Percentiles rank a stretch among this genome's conserved stretches.
phyloP scores from a whole-genome alignment of 371 early-diverging fungal species.

The Dinochytrium kinnereticum region DNA sequence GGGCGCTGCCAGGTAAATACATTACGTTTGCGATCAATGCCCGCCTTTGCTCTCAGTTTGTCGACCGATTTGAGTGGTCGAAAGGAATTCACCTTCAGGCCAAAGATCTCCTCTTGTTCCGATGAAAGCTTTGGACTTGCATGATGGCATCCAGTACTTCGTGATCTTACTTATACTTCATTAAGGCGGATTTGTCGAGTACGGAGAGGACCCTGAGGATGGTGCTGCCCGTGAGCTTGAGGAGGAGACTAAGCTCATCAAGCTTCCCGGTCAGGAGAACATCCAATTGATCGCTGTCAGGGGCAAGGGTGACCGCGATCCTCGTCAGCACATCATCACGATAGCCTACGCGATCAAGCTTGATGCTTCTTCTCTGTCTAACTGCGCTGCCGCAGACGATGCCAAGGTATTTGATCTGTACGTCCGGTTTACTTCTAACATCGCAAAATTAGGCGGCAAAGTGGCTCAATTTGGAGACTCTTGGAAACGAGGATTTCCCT shows the following conservation, averaged over 20 bases:
- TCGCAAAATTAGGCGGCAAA: constrained; percentile 8
- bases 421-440: neutral
- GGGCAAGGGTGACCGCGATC: constrained; percentile 31
- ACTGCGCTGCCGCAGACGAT: constrained; percentile 26
- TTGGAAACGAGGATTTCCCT: constrained; percentile 1
- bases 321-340: constrained; percentile 35
- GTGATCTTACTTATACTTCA: neutral
- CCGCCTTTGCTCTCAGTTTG: neutral
- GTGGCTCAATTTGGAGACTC: constrained; percentile 19
- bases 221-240: constrained; percentile 33
- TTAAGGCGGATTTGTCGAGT: constrained; percentile 33
- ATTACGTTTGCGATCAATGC: neutral
- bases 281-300: constrained; percentile 27
- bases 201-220: constrained; percentile 36
- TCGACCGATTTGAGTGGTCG: neutral
- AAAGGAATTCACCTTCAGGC: neutral
- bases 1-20: constrained; percentile 21
- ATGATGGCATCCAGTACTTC: neutral
- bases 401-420: constrained; percentile 13
- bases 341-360: constrained; percentile 36
- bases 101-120: neutral
- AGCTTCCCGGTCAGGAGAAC: neutral
- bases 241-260: constrained; percentile 27
- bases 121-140: neutral
- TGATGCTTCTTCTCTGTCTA: constrained; percentile 5